Base-by-base conservation (phyloP, 306 rosid species). In the Sindora glabra region DNA sequence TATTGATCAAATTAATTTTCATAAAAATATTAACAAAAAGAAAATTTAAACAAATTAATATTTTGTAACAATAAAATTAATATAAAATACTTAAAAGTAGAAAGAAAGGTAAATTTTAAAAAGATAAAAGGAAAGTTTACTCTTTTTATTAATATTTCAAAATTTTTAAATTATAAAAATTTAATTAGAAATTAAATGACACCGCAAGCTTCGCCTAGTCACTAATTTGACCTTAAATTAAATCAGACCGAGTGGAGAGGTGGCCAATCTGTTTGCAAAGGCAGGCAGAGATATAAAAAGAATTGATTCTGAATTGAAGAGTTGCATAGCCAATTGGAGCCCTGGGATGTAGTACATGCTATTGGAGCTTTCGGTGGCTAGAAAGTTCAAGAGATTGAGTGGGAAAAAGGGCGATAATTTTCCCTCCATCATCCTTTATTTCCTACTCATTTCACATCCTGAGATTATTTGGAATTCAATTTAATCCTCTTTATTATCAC, bases 341-440 rank as follows among this genome's bases (percentile, higher is more conserved):
- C 59, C 74, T 68, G 79, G 81, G 52, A 81, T 80, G 94, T 44
- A 27, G 37, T n/a, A 62, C 36, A 42, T 38, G 18, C 62, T 24
- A 60, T 57, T 67, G 14, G 54, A 49, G 38, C 22, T 71, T 42
- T 73, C 25, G 50, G 67, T 42, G 79, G 85, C 48, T 67, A 73
- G 48, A 61, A 80, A 59, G 56, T 73, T 9, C 64, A 77, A 34
- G 87, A 79, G 10, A 63, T 56, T 64, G 45, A 75, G 70, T 86
- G 94, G 89, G 84, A 79, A 64, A 82, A 74, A 36, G 83, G 83
- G 77, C 27, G 85, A 86, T 83, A 77, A 70, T 27, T 48, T 3
- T 64, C 26, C 66, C 56, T 9, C 0, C 17, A 10, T 18, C 30
- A 41, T 47, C 15, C n/a, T 10, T 15, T n/a, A n/a, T n/a, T n/a